phyloP scores from a whole-genome alignment of 2,329 filamentous ascomycete species.

The Paecilomyces niveus region DNA sequence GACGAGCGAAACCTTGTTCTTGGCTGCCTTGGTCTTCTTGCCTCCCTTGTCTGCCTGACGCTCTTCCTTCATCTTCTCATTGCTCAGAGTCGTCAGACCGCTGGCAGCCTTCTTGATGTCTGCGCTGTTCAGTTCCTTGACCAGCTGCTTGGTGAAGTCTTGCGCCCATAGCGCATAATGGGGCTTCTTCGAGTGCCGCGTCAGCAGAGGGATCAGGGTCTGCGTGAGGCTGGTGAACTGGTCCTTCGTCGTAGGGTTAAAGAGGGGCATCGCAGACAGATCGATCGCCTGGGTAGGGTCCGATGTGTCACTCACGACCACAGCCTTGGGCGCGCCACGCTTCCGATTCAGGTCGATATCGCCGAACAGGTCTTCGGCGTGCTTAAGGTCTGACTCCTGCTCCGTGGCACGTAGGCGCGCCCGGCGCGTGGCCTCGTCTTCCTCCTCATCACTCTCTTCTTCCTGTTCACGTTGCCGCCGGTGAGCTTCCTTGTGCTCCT shows the following conservation, averaged over 20 bases:
- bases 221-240: conserved; percentile 77
- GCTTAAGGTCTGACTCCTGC: conserved; percentile 78
- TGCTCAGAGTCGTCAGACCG: conserved; percentile 77
- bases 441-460: conserved; percentile 59
- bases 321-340: conserved; percentile 56
- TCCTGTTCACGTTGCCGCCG: conserved; percentile 51
- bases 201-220: conserved; percentile 71
- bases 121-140: conserved; percentile 79
- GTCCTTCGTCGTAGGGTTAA: conserved; percentile 80
- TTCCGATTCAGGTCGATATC: conserved; percentile 66
- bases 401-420: conserved; percentile 71
- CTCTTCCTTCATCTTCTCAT: conserved; percentile 99
- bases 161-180: conserved; percentile 86
- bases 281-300: conserved; percentile 77
- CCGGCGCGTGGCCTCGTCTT: conserved; percentile 65
- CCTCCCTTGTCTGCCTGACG: conserved; percentile 87
- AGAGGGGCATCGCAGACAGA: conserved; percentile 69
- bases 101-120: conserved; percentile 96
- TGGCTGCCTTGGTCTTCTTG: conserved; percentile 95
- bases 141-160: conserved; percentile 81
- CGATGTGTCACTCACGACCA: conserved; percentile 58
- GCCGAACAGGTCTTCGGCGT: conserved; percentile 87
- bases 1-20: conserved; percentile 83
- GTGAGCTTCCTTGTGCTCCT: conserved; percentile 64
- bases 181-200: conserved; percentile 71